Percentiles rank a stretch among this genome's conserved stretches.
These are phyloP conservation scores for Peronospora farinosa DNA, from an alignment of 352 stramenopile species.

Conservation along the genomic window DNA sequence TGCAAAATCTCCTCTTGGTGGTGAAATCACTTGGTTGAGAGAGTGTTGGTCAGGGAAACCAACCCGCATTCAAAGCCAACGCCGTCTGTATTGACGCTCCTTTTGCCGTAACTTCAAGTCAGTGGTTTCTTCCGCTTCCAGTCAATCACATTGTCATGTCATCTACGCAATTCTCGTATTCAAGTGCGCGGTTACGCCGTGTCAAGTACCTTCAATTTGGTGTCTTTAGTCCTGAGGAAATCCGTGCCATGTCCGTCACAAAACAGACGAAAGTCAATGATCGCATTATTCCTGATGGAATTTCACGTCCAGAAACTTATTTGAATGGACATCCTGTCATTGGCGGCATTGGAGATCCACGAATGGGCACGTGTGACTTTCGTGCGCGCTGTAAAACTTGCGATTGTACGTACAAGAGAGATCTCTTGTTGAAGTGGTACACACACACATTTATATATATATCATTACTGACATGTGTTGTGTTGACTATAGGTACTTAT, in stretches of 20 bases:
- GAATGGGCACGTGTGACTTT: conserved; percentile 93
- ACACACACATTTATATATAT: too few species aligned
- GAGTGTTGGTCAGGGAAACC: conserved; percentile 25
- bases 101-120: background rate
- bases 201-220: conserved; percentile 99
- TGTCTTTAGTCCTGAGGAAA: conserved; percentile 96
- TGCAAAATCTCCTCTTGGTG: conserved; percentile 65
- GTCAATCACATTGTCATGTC: conserved; percentile 33
- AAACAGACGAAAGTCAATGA: conserved; percentile 97
- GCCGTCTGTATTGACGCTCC: background rate
- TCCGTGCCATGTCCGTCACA: conserved; percentile 94
- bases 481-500: conserved; percentile 58
- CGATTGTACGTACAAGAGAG: conserved; percentile 56
- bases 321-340: conserved; percentile 94
- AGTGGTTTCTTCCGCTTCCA: background rate
- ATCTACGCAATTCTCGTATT: conserved; percentile 94
- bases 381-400: conserved; percentile 88
- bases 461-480: conserved; percentile 12
- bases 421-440: background rate
- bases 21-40: conserved; percentile 25
- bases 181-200: conserved; percentile 87
- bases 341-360: conserved; percentile 96
- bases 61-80: conserved; percentile 1
- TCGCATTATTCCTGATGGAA: conserved; percentile 92
- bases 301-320: conserved; percentile 87